Conservation (phyloP, 768 basidiomycete genomes). For the Leccinum pellstonianum region DNA sequence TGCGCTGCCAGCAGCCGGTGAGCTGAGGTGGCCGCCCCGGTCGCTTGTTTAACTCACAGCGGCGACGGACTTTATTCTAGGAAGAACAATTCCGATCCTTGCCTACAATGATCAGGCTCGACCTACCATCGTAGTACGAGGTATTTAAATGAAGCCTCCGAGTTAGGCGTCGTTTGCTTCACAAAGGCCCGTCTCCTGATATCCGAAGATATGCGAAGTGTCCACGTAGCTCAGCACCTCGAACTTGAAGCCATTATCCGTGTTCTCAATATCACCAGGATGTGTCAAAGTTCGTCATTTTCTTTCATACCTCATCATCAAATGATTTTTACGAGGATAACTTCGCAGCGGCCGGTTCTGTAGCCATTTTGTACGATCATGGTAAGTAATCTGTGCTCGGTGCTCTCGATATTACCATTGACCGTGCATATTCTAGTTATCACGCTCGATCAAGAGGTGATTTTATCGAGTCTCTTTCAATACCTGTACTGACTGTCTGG, state of each 20-base stretch:
- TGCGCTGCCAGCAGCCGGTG: too few species aligned
- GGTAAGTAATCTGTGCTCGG: neutral
- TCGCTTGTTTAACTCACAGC: too few species aligned
- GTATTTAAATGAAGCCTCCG: neutral
- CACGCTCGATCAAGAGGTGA: neutral
- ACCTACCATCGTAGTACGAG: neutral
- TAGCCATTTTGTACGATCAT: neutral
- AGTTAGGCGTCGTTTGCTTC: neutral
- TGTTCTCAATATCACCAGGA: neutral
- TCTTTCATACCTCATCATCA: neutral
- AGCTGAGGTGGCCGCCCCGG: too few species aligned
- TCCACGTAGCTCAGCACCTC: neutral
- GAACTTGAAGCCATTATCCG: neutral
- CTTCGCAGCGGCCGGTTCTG: neutral
- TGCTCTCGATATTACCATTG: neutral
- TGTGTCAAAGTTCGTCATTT: neutral
- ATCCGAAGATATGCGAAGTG: neutral
- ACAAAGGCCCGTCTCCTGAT: neutral
- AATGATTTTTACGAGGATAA: neutral
- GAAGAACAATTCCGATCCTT: too few species aligned
- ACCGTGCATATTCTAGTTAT: constrained; percentile 6
- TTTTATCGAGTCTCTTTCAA: neutral
- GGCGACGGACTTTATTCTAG: too few species aligned
- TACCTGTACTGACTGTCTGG: neutral
- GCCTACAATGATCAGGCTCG: too few species aligned